Evolutionary conservation across 352 stramenopile genomes (phyloP), one percentile per base, ranked within the genome.

Genomic region (Globisporangium polare): DNA sequence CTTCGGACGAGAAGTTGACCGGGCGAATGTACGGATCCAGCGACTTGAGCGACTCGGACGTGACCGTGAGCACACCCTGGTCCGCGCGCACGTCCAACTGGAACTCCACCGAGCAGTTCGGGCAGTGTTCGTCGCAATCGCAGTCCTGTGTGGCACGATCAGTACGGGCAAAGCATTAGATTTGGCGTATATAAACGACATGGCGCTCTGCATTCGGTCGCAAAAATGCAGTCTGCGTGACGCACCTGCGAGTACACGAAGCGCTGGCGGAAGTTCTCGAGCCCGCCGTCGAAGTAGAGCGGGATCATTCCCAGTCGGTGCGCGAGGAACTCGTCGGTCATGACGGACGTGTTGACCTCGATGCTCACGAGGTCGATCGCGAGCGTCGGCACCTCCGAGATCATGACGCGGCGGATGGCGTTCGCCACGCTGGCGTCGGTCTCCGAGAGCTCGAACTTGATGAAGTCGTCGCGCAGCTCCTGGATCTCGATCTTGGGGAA

Each of bases 311-410:
- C 97, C 54, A 99, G 74, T 6, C 97, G 86, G 77, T 99, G 97
- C 24, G 96, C 96, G 65, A 99, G 86, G 70, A 99, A 99, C 80
- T 99, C 97, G 83, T 99, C 97, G 62, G 98, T 98, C 72, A 99
- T 89, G 33, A 98, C 95, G 26, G 90, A 97, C 29, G 95, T 97
- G 86, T 99, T 99, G 63, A 98, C 86, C 72, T 97, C 81, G 73
- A 99, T 97, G 71, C 92, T 97, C 46, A 99, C 97, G n/a, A 99
- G 82, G 74, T 99, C 97, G 73, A 99, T 99, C 17, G 95, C 95
- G 54, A 99, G 74, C n/a, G 96, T 99, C 20, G 97, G 97, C 29
- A 99, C 96, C 74, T 98, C 95, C 9, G 90, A 86, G 75, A 99
- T 98, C 90, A 99, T 99, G 62, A 99, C 97, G 51, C 97, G 88